phyloP scores from a whole-genome alignment of 139 green algal species.

The Chlorella vulgaris region DNA sequence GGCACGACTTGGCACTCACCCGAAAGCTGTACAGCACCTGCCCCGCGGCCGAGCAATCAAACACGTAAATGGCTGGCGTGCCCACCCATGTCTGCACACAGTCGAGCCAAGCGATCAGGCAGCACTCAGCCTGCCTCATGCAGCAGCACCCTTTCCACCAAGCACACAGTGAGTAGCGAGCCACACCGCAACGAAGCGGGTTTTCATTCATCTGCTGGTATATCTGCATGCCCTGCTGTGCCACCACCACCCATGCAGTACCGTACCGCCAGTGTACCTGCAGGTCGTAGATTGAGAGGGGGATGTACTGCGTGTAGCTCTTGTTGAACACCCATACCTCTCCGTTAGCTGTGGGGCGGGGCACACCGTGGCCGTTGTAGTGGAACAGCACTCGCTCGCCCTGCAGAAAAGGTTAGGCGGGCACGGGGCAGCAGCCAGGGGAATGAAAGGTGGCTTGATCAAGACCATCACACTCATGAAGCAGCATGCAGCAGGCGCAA shows the following conservation, averaged over 20 bases:
- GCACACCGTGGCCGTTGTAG: slow-evolving; percentile 99
- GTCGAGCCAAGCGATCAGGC: neutral
- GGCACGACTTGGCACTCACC: slow-evolving; percentile 16
- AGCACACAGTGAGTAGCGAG: no score
- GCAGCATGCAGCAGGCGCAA: no score
- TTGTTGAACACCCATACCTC: slow-evolving; percentile 99
- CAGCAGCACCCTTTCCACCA: no score
- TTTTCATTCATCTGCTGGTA: no score
- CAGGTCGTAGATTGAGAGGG: slow-evolving; percentile 96
- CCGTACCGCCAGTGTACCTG: slow-evolving; percentile 59
- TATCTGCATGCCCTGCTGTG: neutral
- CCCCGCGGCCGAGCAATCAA: slow-evolving; percentile 95
- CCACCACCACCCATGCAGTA: no score
- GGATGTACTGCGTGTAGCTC: slow-evolving; percentile 99
- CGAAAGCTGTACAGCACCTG: slow-evolving; percentile 89
- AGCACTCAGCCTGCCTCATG: neutral
- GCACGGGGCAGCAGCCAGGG: no score
- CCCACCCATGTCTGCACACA: slow-evolving; percentile 89
- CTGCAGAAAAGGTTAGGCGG: no score
- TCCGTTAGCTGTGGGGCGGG: slow-evolving; percentile 94
- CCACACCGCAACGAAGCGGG: no score
- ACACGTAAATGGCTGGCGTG: slow-evolving; percentile 95
- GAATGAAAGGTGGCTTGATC: no score
- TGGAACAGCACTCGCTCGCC: slow-evolving; percentile 98
- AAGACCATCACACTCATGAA: no score